Conservation (phyloP, 768 basidiomycete genomes). For the Boletus tomentosulus region DNA sequence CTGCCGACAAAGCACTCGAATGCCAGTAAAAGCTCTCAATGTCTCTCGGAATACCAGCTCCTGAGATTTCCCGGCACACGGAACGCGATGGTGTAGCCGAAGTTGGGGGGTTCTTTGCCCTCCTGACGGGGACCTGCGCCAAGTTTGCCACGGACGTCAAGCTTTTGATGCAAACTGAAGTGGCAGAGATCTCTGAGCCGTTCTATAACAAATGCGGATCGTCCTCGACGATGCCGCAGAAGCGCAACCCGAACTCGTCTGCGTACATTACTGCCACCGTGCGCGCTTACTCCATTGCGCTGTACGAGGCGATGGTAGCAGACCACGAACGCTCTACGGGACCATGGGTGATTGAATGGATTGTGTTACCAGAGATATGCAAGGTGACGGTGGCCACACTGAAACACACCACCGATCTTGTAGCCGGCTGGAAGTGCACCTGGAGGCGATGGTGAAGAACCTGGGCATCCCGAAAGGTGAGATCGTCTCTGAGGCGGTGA, state of each 20-base stretch:
- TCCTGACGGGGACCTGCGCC: conserved; percentile 42
- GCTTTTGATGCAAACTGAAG: conserved; percentile 46
- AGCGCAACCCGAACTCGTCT: conserved; percentile 44
- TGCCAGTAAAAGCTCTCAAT: conserved; percentile 24
- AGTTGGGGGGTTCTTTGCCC: conserved; percentile 40
- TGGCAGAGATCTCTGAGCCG: conserved; percentile 43
- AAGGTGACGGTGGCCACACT: conserved; percentile 40
- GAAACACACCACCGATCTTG: conserved; percentile 33
- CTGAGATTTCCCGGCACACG: conserved; percentile 36
- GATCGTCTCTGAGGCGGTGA: conserved; percentile 44
- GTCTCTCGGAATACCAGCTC: conserved; percentile 16
- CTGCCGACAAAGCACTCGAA: conserved; percentile 30
- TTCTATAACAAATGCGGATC: conserved; percentile 42
- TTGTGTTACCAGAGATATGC: conserved; percentile 42
- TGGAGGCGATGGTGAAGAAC: conserved; percentile 38
- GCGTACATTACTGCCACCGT: conserved; percentile 44
- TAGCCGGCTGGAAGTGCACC: conserved; percentile 38
- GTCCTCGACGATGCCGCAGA: conserved; percentile 49
- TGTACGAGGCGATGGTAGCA: conserved; percentile 46
- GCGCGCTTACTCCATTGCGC: conserved; percentile 35
- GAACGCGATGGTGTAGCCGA: conserved; percentile 44
- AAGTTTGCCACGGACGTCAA: conserved; percentile 45
- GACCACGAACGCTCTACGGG: conserved; percentile 48
- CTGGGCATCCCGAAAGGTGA: conserved; percentile 37
- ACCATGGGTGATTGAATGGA: conserved; percentile 51